Base-by-base conservation (phyloP, 192 early-diverging fungal species). In the Umbelopsis vinacea region DNA sequence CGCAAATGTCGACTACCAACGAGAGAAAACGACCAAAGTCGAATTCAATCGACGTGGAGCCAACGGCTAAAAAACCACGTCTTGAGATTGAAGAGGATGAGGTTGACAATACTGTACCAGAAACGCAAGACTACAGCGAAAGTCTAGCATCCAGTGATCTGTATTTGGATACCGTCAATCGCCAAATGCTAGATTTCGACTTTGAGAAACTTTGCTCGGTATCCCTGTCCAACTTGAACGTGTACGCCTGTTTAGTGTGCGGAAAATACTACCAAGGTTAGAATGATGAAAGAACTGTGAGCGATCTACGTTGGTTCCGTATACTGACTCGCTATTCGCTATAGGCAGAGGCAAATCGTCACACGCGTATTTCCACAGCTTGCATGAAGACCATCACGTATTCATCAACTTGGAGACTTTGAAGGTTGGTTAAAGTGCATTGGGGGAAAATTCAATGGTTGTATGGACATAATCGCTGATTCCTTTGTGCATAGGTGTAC, bases 121-220 rank as follows among this genome's bases (percentile, higher is more conserved):
- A 57, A 24, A 29, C 26, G 26, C 2, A 33, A 23, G n/a, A 43
- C 14, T 37, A 68, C 4, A 26, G 4, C 1, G 23, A 52, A 19
- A 0, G 24, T 10, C 50, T 71, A 66, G 54, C 69, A 12, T 81
- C 87, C 8, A 77, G 80, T 11, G 83, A 81, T 66, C 81, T 94
- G 57, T 94, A 91, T 66, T 81, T 96, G 38, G 94, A 96, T 74
- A 93, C 94, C 3, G 90, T 98, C 66, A 89, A 95, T 71, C 85
- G 97, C 11, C 82, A 88, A 68, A 87, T 88, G 81, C 85, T 99
- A 35, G 97, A 99, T 82, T 99, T 99, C 88, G 97, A 99, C 76
- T 99, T 99, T 81, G 97, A 99, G 76, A 95, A 97, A 67, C 88
- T 97, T 22, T 99, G 97, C 81, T 96, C 93, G 3, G 95, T 99